phyloP scores from a whole-genome alignment of 2,329 filamentous ascomycete species.

The Pseudophaeomoniella oleicola region DNA sequence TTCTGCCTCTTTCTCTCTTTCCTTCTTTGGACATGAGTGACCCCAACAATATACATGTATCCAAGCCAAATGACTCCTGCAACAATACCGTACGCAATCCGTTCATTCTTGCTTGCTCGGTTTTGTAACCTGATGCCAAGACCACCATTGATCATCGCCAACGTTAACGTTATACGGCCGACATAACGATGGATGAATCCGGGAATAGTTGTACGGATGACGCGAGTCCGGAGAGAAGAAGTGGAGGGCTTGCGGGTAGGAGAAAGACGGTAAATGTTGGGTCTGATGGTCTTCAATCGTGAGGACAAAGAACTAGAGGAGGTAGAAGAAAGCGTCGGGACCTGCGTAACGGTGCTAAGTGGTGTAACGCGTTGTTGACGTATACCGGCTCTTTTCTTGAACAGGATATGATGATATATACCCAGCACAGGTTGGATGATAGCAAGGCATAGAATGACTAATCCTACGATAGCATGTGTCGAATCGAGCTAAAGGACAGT shows the following conservation, averaged over 20 bases:
- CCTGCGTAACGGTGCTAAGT: background rate
- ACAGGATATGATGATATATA: background rate
- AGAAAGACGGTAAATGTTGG: background rate
- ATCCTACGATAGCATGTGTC: background rate
- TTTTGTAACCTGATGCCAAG: background rate
- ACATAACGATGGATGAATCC: background rate
- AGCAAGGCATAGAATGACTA: background rate
- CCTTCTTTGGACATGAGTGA: background rate
- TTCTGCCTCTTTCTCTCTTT: too few species aligned
- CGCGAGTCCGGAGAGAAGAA: too few species aligned
- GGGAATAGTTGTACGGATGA: background rate
- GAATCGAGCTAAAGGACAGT: background rate
- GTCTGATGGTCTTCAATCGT: background rate
- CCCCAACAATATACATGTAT: background rate
- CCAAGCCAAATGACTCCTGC: slow-evolving; percentile 1
- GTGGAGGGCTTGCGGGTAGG: too few species aligned
- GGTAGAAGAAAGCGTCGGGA: background rate
- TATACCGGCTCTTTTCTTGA: background rate
- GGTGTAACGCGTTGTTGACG: background rate
- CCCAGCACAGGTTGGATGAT: background rate
- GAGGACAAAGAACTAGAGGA: background rate
- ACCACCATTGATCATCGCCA: slow-evolving; percentile 2
- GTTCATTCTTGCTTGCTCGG: background rate
- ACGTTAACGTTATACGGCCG: background rate
- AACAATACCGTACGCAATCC: slow-evolving; percentile 2